Base-by-base conservation (phyloP, 331 rosid genomes). In the Phaseolus coccineus region DNA sequence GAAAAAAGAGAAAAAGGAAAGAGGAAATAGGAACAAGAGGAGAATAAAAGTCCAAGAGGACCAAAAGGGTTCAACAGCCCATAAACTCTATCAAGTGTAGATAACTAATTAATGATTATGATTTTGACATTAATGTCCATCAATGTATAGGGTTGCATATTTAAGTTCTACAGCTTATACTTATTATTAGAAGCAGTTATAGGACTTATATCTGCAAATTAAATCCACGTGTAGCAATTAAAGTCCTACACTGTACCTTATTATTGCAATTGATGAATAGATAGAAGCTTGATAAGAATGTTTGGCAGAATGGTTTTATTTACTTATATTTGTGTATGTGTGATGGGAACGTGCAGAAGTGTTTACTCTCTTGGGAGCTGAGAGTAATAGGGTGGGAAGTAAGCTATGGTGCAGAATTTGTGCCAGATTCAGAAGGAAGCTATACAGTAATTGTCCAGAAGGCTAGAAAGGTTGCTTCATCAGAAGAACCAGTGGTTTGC, bases 351-450 rank as follows among this genome's bases (percentile, higher is more conserved):
- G 4, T 84, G 83, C 81, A 84, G 90, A 74, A 67, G 7, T 56
- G 83, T 62, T 81, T 81, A 68, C 81, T 90, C 39, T 79, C 77
- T 16, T 93, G 98, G 98, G 97, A 93, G 83, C 79, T 91, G 0
- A 72, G 89, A 81, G 94, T 90, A 25, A 82, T 84, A 64, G 98
- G 98, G 6, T 91, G 98, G 98, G 96, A 86, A 6, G 92, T 91
- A 69, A 86, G 73, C 55, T 93, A 88, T 80, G 87, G 87, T 14
- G 96, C 92, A 53, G 98, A 93, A 56, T 93, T 90, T 58, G 89
- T 90, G 61, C 98, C 97, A 53, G 84, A 73, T n/a, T 52, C 77
- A 5, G 97, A 91, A 74, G 90, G 84, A 28, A 83, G 94, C 76
- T 90, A 91, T 51, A 88, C 93, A 12, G 87, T 93, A 28, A 88